Evolutionary conservation across 306 rosid species (phyloP).

Genomic region (Inga oerstediana): DNA sequence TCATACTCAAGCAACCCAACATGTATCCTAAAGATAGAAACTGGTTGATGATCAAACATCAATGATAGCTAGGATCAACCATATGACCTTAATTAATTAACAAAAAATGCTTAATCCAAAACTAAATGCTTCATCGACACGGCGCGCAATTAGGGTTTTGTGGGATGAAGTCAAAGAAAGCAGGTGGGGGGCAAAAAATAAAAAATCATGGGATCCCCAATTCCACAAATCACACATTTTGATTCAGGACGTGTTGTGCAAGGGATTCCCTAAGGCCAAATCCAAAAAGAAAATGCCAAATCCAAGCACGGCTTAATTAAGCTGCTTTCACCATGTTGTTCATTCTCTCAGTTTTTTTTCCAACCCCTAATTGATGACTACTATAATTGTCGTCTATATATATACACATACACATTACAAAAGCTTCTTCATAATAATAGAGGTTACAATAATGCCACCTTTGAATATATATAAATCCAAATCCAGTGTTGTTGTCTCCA

Average conservation of each 20-base stretch:
- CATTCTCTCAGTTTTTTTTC: neutral
- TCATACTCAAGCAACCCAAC: slow-evolving; percentile 27
- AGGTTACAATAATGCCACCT: slow-evolving; percentile 9
- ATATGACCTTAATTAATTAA: neutral
- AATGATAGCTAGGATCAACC: slow-evolving; percentile 21
- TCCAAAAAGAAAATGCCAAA: slow-evolving; percentile 40
- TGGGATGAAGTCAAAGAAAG: slow-evolving; percentile 37
- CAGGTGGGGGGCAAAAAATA: neutral
- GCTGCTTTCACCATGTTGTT: slow-evolving; percentile 4
- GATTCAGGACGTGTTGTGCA: slow-evolving; percentile 29
- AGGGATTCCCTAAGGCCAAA: slow-evolving; percentile 27
- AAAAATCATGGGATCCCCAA: neutral
- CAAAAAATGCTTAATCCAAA: slow-evolving; percentile 31
- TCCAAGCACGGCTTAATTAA: neutral
- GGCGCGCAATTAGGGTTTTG: slow-evolving; percentile 27
- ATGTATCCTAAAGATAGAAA: slow-evolving; percentile 35
- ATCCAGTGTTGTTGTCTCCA: neutral
- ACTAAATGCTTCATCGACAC: slow-evolving; percentile 39
- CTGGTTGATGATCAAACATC: slow-evolving; percentile 31
- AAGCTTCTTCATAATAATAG: slow-evolving; percentile 27
- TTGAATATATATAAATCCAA: neutral
- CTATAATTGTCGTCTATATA: neutral
- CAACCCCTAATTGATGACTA: neutral
- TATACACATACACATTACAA: neutral
- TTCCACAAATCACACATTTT: neutral